Conservation (phyloP, 805 yeast species). For the Candida stauntonica region DNA sequence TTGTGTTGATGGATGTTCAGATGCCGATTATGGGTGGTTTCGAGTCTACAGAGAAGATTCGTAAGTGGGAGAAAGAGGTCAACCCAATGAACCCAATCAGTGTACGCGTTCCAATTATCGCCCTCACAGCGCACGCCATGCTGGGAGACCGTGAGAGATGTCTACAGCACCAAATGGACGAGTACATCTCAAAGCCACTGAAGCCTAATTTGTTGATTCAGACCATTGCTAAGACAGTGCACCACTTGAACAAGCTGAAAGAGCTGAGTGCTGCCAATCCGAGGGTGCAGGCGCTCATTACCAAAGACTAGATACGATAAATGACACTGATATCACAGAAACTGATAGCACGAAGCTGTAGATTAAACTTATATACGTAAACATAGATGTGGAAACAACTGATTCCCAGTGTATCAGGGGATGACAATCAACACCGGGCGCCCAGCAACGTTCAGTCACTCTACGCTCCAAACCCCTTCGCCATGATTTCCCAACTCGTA, state of each 20-base stretch:
- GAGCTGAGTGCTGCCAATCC: slow-evolving; percentile 30
- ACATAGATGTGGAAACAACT: slow-evolving; percentile 16
- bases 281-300: slow-evolving; percentile 12
- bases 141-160: slow-evolving; percentile 86
- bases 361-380: no score
- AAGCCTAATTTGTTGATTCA: slow-evolving; percentile 79
- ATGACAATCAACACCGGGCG: slow-evolving; percentile 21
- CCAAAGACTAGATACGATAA: slow-evolving; percentile 3
- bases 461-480: slow-evolving; percentile 19
- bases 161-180: slow-evolving; percentile 87
- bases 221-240: slow-evolving; percentile 79
- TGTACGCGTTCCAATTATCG: slow-evolving; percentile 80
- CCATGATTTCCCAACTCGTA: slow-evolving; percentile 6
- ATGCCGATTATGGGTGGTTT: slow-evolving; percentile 96
- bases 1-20: slow-evolving; percentile 86
- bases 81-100: slow-evolving; percentile 65
- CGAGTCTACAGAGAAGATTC: slow-evolving; percentile 80
- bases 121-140: slow-evolving; percentile 91
- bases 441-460: slow-evolving; percentile 23
- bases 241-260: slow-evolving; percentile 57
- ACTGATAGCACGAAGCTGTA: no score
- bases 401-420: slow-evolving; percentile 20
- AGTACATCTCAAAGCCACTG: slow-evolving; percentile 80
- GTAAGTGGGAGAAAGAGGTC: slow-evolving; percentile 82
- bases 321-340: neutral